A percentile compares a stretch with the other conserved stretches of the same genome.
Conservation (phyloP, 2,329 filamentous ascomycete genomes). For the Clarireedia monteithiana region DNA sequence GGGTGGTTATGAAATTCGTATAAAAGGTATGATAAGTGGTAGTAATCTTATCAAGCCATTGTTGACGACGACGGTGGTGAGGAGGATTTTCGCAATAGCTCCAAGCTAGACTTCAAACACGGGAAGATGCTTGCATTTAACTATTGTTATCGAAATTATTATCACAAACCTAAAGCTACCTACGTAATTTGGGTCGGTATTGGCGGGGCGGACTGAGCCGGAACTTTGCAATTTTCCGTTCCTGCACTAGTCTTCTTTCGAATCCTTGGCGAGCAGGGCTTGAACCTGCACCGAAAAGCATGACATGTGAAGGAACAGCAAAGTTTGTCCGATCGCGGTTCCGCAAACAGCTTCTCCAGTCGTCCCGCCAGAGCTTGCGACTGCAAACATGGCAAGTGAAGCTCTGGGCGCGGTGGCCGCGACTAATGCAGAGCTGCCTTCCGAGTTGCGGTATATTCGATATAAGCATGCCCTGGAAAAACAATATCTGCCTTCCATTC, state of each 20-base stretch:
- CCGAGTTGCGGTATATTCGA: conserved; percentile 50
- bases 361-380: neutral
- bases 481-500: conserved; percentile 73
- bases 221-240: neutral
- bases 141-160: no score
- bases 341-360: neutral
- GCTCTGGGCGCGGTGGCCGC: neutral
- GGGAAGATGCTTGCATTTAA: no score
- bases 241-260: neutral
- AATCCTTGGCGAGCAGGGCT: neutral
- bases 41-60: neutral
- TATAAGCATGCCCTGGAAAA: conserved; percentile 54
- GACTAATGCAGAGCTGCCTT: conserved; percentile 27
- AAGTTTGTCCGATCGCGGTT: neutral
- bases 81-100: neutral
- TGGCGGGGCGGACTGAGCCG: neutral
- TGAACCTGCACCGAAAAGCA: neutral
- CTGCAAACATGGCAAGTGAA: conserved; percentile 10
- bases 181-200: neutral
- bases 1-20: neutral
- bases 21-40: neutral
- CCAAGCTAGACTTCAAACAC: neutral
- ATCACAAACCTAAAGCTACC: no score
- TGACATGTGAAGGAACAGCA: neutral
- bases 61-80: neutral